Evolutionary conservation across 2,329 filamentous ascomycete species (phyloP).

Genomic region (Daldinia sp.): DNA sequence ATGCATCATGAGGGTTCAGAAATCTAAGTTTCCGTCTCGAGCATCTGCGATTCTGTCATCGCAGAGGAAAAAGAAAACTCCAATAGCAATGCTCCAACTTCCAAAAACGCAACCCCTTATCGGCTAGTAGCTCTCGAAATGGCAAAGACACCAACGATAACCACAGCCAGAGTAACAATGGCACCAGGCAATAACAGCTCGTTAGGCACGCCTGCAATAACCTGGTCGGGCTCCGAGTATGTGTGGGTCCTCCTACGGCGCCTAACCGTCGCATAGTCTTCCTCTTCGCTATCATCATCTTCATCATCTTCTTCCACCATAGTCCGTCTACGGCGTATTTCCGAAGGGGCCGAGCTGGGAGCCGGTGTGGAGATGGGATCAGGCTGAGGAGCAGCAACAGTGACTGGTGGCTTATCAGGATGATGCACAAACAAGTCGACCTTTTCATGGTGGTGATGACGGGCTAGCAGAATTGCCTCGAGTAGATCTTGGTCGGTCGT

Average conservation of each 20-base stretch:
- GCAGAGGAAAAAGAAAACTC: conserved; percentile 22
- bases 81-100: conserved; percentile 28
- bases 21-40: conserved; percentile 31
- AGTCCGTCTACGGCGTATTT: conserved; percentile 64
- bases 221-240: conserved; percentile 73
- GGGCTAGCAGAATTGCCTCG: conserved; percentile 88
- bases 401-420: conserved; percentile 86
- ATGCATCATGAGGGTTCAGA: conserved; percentile 28
- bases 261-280: conserved; percentile 65
- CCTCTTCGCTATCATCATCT: conserved; percentile 68
- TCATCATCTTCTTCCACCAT: conserved; percentile 61
- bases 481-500: conserved; percentile 94
- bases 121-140: conserved; percentile 76
- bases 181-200: conserved; percentile 93
- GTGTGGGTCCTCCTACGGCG: conserved; percentile 60
- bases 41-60: conserved; percentile 12
- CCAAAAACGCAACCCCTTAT: conserved; percentile 50
- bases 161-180: conserved; percentile 93
- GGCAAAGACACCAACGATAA: conserved; percentile 93
- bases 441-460: conserved; percentile 84
- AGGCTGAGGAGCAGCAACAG: conserved; percentile 65
- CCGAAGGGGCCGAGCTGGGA: conserved; percentile 58
- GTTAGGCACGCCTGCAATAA: conserved; percentile 93
- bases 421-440: conserved; percentile 98
- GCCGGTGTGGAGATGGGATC: conserved; percentile 61